Evolutionary conservation across 345 rosid species (phyloP).

Genomic region (Anastatica hierochuntica): DNA sequence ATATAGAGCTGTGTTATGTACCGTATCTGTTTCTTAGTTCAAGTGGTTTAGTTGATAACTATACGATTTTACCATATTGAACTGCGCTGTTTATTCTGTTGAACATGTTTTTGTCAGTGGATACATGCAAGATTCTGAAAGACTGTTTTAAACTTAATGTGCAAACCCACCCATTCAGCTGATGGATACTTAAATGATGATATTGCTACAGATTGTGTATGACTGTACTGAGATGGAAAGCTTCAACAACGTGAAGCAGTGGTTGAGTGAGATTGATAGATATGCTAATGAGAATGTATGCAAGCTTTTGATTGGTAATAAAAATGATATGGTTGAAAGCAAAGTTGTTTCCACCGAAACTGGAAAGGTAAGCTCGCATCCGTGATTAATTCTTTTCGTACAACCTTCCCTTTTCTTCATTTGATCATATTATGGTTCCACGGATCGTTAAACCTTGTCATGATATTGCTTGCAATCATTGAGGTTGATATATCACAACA

Average conservation of each 20-base stretch:
- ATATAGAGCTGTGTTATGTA: neutral
- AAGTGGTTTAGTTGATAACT: neutral
- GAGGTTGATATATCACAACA: neutral
- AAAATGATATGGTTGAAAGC: slow-evolving; percentile 66
- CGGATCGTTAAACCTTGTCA: neutral
- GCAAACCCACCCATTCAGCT: too few relatives aligned
- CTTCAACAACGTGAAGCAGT: slow-evolving; percentile 85
- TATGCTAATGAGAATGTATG: slow-evolving; percentile 84
- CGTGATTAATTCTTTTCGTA: neutral
- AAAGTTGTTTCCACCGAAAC: slow-evolving; percentile 80
- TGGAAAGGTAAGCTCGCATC: slow-evolving; percentile 43
- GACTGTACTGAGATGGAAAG: slow-evolving; percentile 86
- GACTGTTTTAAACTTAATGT: too few relatives aligned
- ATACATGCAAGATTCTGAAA: too few relatives aligned
- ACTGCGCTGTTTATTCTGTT: neutral
- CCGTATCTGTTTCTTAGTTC: neutral
- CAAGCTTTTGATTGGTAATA: slow-evolving; percentile 80
- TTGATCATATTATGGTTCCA: neutral
- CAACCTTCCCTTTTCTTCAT: neutral
- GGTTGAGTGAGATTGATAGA: slow-evolving; percentile 78
- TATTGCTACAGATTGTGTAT: slow-evolving; percentile 66
- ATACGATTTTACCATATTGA: neutral
- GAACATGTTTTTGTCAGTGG: neutral
- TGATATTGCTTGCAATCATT: neutral
- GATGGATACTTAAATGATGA: too few relatives aligned